Base-by-base conservation (phyloP, 2,329 filamentous ascomycete species). In the Fusarium succisae region DNA sequence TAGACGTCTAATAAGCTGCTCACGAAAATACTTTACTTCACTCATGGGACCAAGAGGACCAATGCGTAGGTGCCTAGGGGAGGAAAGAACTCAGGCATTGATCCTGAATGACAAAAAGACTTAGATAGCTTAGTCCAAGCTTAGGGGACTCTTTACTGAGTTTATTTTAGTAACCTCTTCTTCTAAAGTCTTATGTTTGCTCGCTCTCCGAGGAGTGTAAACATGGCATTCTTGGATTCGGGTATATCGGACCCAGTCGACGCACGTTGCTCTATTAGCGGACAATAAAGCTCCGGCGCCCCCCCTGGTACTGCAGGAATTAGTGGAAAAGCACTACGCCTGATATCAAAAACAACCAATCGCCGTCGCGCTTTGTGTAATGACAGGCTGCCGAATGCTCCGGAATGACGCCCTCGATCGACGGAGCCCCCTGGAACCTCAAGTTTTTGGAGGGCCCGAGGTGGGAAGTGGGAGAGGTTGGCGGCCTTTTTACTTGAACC, bases 351-450 rank as follows among this genome's bases (percentile, higher is more conserved):
- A n/a, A 4, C 13, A 39, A 5, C 72, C 72, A 75, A 74, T 74
- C 64, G 43, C 13, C 20, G 18, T 15, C 10, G 26, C 35, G 30
- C 26, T 47, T 20, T 45, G 57, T 72, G 59, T 74, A 66, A 74
- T 72, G 37, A 35, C 66, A 75, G 47, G 37, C 66, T 72, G 72
- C 72, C 72, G 72, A 75, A 73, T 43, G 41, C 64, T 73, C 72
- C 72, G 72, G 64, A 59, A 72, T 73, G 71, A 73, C 70, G 70
- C 70, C 41, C 56, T 63, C 70, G 48, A 56, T 65, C 43, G 56
- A 44, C 60, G 47, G 54, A 30, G 51, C 54, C 66, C 66, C 69
- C 54, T 51, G 60, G 50, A 35, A 56, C 59, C 63, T 69, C 43
- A 56, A 51, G 41, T 38, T 47, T 57, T 44, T 48, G 51, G 45